phyloP scores from a whole-genome alignment of 2,329 filamentous ascomycete genomes.

The Epichloe glyceriae region DNA sequence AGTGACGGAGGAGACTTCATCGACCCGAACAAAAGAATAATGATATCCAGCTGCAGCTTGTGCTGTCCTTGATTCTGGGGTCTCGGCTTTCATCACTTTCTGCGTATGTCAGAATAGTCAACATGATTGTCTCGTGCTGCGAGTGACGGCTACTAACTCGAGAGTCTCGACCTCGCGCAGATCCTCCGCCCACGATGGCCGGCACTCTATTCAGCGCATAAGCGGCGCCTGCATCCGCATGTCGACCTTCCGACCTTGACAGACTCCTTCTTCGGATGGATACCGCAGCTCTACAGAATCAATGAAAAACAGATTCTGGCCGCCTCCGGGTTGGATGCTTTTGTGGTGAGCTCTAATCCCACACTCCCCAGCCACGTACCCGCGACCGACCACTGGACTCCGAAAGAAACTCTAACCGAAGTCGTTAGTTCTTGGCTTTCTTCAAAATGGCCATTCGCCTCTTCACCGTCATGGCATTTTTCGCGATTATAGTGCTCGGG shows the following conservation, averaged over 20 bases:
- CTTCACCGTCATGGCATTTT: slow-evolving; percentile 65
- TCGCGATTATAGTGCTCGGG: slow-evolving; percentile 66
- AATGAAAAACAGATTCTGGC: slow-evolving; percentile 81
- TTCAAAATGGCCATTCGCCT: slow-evolving; percentile 92
- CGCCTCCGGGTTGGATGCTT: slow-evolving; percentile 87
- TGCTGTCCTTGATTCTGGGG: slow-evolving; percentile 55
- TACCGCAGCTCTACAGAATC: slow-evolving; percentile 70
- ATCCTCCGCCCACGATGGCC: slow-evolving; percentile 85
- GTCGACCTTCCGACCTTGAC: slow-evolving; percentile 63
- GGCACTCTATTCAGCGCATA: slow-evolving; percentile 77
- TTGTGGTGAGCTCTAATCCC: slow-evolving; percentile 48
- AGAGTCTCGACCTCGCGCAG: slow-evolving; percentile 27
- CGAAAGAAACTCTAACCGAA: slow-evolving; percentile 8
- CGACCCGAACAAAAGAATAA: slow-evolving; percentile 18
- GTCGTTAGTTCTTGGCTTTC: slow-evolving; percentile 64
- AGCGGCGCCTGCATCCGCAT: slow-evolving; percentile 51
- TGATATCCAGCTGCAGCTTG: slow-evolving; percentile 51
- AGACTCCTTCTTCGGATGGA: slow-evolving; percentile 84
- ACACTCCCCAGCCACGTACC: too few species aligned
- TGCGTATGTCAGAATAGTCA: slow-evolving; percentile 41
- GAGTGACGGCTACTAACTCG: background rate
- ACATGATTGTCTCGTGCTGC: background rate
- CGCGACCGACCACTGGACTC: background rate
- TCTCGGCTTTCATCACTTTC: slow-evolving; percentile 61
- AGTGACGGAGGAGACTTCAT: slow-evolving; percentile 11